Conservation (phyloP, 768 basidiomycete species). For the Suillus ampliporus region DNA sequence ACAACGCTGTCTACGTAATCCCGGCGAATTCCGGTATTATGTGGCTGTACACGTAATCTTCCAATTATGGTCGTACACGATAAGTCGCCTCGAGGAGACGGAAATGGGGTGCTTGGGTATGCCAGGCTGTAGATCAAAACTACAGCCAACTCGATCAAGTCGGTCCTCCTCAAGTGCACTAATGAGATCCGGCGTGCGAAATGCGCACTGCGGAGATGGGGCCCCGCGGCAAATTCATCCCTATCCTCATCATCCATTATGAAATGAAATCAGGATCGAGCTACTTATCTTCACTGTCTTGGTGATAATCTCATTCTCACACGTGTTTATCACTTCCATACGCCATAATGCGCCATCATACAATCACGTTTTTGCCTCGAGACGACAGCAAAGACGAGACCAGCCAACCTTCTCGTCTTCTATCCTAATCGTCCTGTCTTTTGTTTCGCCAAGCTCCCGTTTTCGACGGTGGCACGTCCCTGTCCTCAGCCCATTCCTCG, state of each 20-base stretch:
- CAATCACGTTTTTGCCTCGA: background rate
- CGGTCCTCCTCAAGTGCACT: background rate
- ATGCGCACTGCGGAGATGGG: too few species aligned
- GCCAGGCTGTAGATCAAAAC: background rate
- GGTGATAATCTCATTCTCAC: background rate
- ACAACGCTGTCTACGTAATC: background rate
- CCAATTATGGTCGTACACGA: conserved; percentile 1
- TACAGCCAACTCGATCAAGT: background rate
- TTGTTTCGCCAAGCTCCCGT: too few species aligned
- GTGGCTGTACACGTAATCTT: conserved; percentile 5
- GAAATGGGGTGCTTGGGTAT: conserved; percentile 1
- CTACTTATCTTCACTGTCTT: background rate
- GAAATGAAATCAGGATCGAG: too few species aligned
- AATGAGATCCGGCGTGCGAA: conserved; percentile 7
- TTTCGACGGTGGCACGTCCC: too few species aligned
- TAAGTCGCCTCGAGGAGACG: conserved; percentile 8
- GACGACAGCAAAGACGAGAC: background rate
- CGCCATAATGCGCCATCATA: background rate
- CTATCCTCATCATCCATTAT: too few species aligned
- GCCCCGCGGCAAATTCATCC: background rate
- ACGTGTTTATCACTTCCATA: background rate
- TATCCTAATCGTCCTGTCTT: background rate
- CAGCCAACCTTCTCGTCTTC: background rate
- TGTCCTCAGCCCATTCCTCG: too few species aligned
- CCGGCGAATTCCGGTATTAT: background rate